Evolutionary conservation across 768 basidiomycete species (phyloP), one percentile per base, ranked within the genome.

Genomic region (Cystofilobasidium bisporidii): DNA sequence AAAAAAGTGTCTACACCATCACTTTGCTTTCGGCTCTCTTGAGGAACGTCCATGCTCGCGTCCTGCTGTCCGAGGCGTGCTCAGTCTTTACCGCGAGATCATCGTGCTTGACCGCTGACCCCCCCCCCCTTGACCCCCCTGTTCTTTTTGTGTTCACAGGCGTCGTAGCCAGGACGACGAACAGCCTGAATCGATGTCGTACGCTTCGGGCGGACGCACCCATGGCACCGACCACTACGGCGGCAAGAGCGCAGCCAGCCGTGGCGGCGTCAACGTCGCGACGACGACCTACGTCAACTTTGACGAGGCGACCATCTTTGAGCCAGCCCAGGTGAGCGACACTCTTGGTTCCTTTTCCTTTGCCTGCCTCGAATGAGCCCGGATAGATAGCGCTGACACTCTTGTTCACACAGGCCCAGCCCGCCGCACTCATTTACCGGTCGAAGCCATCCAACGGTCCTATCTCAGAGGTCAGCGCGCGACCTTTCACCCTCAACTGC

Each of bases 341-440:
- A 3, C 53, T 2, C 22, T 48, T 48, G n/a, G n/a, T 24, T n/a
- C 48, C n/a, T 24, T 50, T 15, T 12, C 11, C 8, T 24, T 20
- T 10, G 3, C 36, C 6, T 36, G n/a, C n/a, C n/a, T n/a, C n/a
- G n/a, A n/a, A n/a, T n/a, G n/a, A n/a, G n/a, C n/a, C n/a, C n/a
- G n/a, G n/a, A n/a, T n/a, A n/a, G n/a, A n/a, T n/a, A n/a, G n/a
- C 36, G 36, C 12, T 36, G 36, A 36, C 36, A 12, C 12, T 36
- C 36, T 6, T 12, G 36, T 12, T 36, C 36, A 36, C 12, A 36
- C 36, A 6, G 6, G 36, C 36, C 36, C 28, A 56, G 53, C 53
- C 53, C 53, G 53, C 53, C n/a, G 28, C 53, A 26, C 12, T 56
- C 53, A 32, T 56, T 30, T 56, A 56, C 53, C 53, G 53, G 5